phyloP scores from a whole-genome alignment of 192 early-diverging fungal species.

The Chytriomyces confervae region DNA sequence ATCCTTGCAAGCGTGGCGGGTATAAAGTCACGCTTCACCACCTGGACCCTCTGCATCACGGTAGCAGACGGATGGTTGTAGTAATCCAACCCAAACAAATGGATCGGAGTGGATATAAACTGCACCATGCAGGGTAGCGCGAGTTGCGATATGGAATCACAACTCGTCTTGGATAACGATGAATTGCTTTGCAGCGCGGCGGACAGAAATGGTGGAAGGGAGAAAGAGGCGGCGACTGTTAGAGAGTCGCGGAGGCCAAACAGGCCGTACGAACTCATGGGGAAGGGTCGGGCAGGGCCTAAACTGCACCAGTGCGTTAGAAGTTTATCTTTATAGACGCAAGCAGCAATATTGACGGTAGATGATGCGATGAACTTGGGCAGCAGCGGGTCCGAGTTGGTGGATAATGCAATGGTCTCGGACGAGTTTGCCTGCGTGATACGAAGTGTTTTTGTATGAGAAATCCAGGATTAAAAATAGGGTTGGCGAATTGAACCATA shows the following conservation, averaged over 20 bases:
- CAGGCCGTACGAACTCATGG: constrained; percentile 34
- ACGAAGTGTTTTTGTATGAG: neutral
- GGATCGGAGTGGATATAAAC: constrained; percentile 46
- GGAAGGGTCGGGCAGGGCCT: constrained; percentile 43
- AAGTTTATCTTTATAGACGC: constrained; percentile 49
- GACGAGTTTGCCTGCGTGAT: constrained; percentile 41
- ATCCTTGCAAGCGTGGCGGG: constrained; percentile 38
- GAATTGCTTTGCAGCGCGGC: constrained; percentile 12
- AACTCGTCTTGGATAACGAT: constrained; percentile 13
- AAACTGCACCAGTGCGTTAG: constrained; percentile 52
- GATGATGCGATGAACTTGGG: constrained; percentile 53
- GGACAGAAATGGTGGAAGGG: constrained; percentile 48
- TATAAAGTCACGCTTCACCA: constrained; percentile 41
- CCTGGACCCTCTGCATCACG: neutral
- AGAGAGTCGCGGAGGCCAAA: constrained; percentile 49
- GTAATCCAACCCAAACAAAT: constrained; percentile 52
- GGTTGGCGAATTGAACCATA: neutral
- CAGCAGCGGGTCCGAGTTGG: constrained; percentile 24
- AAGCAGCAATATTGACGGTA: constrained; percentile 46
- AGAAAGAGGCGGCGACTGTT: constrained; percentile 56
- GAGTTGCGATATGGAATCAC: constrained; percentile 46
- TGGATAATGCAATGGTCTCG: constrained; percentile 43
- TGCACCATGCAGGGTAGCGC: constrained; percentile 50
- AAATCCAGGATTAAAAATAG: neutral
- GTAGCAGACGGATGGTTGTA: constrained; percentile 46